A percentile compares a stretch with the other conserved stretches of the same genome.
These are phyloP conservation scores for Phallus indusiatus DNA, from an alignment of 768 basidiomycete species.

Conservation along the genomic window DNA sequence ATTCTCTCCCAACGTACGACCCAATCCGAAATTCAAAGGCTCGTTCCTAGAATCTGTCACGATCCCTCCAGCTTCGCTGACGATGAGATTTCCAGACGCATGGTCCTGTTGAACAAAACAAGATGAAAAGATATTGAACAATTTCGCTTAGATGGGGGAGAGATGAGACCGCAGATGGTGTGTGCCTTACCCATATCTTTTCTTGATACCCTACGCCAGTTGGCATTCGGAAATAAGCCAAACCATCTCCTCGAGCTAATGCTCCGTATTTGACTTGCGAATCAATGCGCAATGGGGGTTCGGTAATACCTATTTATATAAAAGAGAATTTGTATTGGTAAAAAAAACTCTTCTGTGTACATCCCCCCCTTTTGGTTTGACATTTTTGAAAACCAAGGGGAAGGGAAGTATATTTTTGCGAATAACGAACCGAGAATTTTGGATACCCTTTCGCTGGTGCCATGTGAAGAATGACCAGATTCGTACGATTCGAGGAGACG, in stretches of 20 bases:
- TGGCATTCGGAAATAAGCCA: slow-evolving; percentile 73
- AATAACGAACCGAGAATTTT: slow-evolving; percentile 35
- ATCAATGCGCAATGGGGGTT: slow-evolving; percentile 76
- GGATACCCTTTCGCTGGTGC: slow-evolving; percentile 69
- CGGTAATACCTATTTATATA: slow-evolving; percentile 35
- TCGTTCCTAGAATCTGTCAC: slow-evolving; percentile 76
- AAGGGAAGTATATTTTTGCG: too few relatives aligned
- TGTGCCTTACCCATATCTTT: slow-evolving; percentile 80
- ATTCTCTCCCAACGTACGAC: slow-evolving; percentile 78
- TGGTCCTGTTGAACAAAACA: slow-evolving; percentile 54
- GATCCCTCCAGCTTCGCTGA: slow-evolving; percentile 85
- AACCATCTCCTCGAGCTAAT: slow-evolving; percentile 79
- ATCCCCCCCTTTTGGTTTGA: too few relatives aligned
- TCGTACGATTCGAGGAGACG: slow-evolving; percentile 82
- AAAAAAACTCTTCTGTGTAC: too few relatives aligned
- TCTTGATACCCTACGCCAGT: slow-evolving; percentile 72
- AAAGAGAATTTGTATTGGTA: neutral
- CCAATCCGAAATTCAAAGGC: slow-evolving; percentile 76
- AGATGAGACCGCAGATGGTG: neutral
- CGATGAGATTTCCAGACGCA: slow-evolving; percentile 74
- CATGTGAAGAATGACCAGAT: slow-evolving; percentile 83
- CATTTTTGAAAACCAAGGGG: too few relatives aligned
- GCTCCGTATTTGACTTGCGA: slow-evolving; percentile 93
- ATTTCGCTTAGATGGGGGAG: neutral
- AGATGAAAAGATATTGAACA: neutral